A percentile compares a stretch with the other conserved stretches of the same genome.
Conservation (phyloP, 2,329 filamentous ascomycete species). For the Tympanopsis confertula region DNA sequence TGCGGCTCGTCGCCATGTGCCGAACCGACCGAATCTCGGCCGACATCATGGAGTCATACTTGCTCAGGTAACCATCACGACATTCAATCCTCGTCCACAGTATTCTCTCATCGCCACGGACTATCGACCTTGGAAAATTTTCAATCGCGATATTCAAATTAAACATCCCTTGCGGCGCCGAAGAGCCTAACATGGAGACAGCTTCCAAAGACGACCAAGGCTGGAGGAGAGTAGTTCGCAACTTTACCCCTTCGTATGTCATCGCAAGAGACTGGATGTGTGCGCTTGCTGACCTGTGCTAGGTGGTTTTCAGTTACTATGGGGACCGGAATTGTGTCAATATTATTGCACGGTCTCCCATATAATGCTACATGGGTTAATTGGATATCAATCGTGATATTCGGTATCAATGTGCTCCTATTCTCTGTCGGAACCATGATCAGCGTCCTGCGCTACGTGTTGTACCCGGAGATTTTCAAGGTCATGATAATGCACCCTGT, state of each 20-base stretch:
- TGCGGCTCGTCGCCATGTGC: too few relatives aligned
- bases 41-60: too few relatives aligned
- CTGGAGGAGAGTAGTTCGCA: constrained; percentile 33
- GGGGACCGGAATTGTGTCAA: constrained; percentile 58
- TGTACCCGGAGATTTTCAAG: constrained; percentile 55
- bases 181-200: constrained; percentile 8
- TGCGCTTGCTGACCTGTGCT: background rate
- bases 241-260: constrained; percentile 42
- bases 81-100: background rate
- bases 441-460: constrained; percentile 44
- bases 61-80: background rate
- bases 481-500: constrained; percentile 56
- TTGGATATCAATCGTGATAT: constrained; percentile 47
- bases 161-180: constrained; percentile 1
- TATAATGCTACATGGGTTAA: constrained; percentile 45
- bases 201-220: constrained; percentile 18
- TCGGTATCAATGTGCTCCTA: constrained; percentile 44
- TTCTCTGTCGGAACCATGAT: constrained; percentile 42
- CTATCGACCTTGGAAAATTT: too few relatives aligned
- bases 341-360: constrained; percentile 49
- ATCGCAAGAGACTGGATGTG: constrained; percentile 6
- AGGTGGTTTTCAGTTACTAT: constrained; percentile 50
- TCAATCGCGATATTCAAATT: background rate
- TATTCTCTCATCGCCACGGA: too few relatives aligned
- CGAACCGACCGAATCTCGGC: too few relatives aligned